phyloP scores from a whole-genome alignment of 2,329 filamentous ascomycete species.

The Nannizziopsis arthrosporioides region DNA sequence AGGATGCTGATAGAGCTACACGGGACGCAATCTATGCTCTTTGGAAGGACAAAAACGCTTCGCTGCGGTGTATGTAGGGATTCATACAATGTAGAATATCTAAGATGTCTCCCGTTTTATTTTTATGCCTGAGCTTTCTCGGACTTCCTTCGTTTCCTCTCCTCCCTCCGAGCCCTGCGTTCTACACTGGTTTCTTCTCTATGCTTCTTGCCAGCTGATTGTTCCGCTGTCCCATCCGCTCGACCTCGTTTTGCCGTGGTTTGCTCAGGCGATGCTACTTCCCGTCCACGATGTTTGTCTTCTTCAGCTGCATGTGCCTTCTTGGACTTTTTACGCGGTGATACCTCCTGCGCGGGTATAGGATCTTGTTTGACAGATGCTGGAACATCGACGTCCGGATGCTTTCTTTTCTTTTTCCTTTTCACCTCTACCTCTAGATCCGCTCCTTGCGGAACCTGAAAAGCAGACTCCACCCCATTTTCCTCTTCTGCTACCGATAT shows the following conservation, averaged over 20 bases:
- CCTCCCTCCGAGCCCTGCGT: conserved; percentile 23
- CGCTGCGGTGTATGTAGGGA: not conserved
- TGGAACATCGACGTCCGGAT: conserved; percentile 1
- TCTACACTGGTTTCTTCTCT: conserved; percentile 28
- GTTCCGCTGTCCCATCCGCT: conserved; percentile 12
- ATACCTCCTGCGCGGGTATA: conserved; percentile 9
- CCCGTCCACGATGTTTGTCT: not conserved
- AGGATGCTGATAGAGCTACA: too few relatives aligned
- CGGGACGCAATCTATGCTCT: not conserved
- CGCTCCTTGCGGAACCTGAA: conserved; percentile 23
- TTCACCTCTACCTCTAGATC: conserved; percentile 24
- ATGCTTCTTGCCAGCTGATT: conserved; percentile 28
- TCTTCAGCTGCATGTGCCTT: conserved; percentile 17
- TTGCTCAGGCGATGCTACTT: not conserved
- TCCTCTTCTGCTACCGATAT: conserved; percentile 27
- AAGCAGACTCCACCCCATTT: conserved; percentile 27
- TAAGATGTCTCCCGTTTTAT: not conserved
- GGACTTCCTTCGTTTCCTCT: conserved; percentile 30
- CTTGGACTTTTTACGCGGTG: conserved; percentile 32
- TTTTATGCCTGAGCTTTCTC: conserved; percentile 13
- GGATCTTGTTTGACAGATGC: conserved; percentile 11
- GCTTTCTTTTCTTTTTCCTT: conserved; percentile 25
- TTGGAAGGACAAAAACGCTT: not conserved
- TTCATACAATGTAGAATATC: too few relatives aligned
- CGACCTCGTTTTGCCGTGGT: conserved; percentile 3